Percentiles rank a stretch among this genome's conserved stretches.
Evolutionary conservation across 768 basidiomycete genomes (phyloP).

Genomic region (Mycena galopus): DNA sequence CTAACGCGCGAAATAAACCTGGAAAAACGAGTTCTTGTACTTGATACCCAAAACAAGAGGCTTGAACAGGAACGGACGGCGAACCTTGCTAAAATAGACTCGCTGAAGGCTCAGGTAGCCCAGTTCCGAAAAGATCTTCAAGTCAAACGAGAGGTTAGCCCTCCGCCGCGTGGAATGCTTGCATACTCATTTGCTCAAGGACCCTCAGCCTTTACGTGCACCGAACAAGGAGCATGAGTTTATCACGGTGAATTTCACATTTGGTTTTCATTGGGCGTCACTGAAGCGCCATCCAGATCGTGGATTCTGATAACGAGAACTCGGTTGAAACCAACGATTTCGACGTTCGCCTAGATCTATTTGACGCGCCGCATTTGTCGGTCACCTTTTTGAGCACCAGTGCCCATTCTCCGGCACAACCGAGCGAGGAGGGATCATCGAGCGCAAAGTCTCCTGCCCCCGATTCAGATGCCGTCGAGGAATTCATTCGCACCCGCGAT

Average conservation of each 20-base stretch:
- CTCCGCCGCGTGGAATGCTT: no score
- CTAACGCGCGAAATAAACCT: background rate
- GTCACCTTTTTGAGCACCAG: background rate
- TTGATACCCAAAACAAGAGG: background rate
- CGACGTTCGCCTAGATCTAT: background rate
- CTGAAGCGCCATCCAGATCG: background rate
- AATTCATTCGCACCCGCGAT: background rate
- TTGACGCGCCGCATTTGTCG: background rate
- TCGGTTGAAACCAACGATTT: background rate
- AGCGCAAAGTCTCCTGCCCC: background rate
- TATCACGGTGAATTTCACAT: background rate
- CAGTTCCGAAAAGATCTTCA: background rate
- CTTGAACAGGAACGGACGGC: conserved; percentile 8
- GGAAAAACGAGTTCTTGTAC: no score
- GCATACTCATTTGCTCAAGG: background rate
- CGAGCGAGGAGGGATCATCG: background rate
- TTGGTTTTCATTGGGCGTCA: background rate
- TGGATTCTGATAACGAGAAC: conserved; percentile 6
- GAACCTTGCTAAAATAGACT: background rate
- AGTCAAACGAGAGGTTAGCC: conserved; percentile 3
- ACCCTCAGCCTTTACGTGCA: background rate
- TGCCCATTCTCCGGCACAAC: background rate
- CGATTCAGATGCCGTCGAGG: background rate
- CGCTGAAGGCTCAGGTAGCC: conserved; percentile 5
- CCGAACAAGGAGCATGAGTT: background rate